Evolutionary conservation across 2,329 filamentous ascomycete genomes (phyloP).

Genomic region (Claviceps purpurea): DNA sequence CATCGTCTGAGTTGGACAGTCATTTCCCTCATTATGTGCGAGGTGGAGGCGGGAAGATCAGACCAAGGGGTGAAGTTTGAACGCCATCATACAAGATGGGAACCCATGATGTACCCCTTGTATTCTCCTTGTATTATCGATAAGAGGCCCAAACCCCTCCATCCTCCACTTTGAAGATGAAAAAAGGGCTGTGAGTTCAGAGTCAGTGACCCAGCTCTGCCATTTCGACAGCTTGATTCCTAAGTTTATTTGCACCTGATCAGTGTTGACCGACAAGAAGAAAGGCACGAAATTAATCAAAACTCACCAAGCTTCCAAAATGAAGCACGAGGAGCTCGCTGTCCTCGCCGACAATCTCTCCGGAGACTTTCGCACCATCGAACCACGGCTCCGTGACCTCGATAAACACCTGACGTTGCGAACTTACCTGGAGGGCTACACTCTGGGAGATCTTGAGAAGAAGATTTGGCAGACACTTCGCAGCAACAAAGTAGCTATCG

Average conservation of each 20-base stretch:
- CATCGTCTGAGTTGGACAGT: too few species aligned
- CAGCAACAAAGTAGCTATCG: slow-evolving; percentile 70
- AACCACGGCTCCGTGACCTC: slow-evolving; percentile 59
- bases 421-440: slow-evolving; percentile 74
- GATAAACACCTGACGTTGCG: slow-evolving; percentile 81
- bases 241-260: neutral
- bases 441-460: slow-evolving; percentile 61
- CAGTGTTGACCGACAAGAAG: neutral
- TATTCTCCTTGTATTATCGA: neutral
- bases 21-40: too few species aligned
- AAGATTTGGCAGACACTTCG: slow-evolving; percentile 75
- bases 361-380: slow-evolving; percentile 71
- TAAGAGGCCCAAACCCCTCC: slow-evolving; percentile 8
- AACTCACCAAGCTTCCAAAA: slow-evolving; percentile 17
- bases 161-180: slow-evolving; percentile 6
- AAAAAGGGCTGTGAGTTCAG: neutral
- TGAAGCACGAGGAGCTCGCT: slow-evolving; percentile 45
- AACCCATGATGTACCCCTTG: too few species aligned
- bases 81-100: too few species aligned
- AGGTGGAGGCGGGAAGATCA: too few species aligned
- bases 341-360: slow-evolving; percentile 36
- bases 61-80: too few species aligned
- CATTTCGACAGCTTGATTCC: neutral
- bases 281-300: too few species aligned
- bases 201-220: neutral